Conservation (phyloP, 768 basidiomycete genomes). For the Fibroporia radiculosa region DNA sequence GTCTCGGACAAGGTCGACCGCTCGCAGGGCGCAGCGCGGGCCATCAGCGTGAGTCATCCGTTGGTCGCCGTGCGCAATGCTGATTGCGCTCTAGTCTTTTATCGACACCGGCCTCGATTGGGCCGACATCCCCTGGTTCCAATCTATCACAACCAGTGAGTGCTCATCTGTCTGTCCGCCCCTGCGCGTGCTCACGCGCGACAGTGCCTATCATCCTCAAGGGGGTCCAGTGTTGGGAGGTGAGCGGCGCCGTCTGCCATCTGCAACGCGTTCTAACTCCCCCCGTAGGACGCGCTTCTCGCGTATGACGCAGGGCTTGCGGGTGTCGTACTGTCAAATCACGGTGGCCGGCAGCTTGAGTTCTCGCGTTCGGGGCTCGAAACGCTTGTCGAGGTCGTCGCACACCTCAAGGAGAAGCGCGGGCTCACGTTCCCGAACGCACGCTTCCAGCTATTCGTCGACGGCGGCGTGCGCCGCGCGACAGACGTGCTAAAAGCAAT, state of each 20-base stretch:
- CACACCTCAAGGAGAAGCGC: conserved; percentile 54
- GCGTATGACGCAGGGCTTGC: conserved; percentile 38
- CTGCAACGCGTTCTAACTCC: background rate
- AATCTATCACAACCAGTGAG: conserved; percentile 48
- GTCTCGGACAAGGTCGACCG: conserved; percentile 52
- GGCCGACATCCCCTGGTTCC: conserved; percentile 69
- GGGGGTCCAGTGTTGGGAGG: conserved; percentile 58
- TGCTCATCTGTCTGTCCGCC: background rate
- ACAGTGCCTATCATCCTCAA: conserved; percentile 55
- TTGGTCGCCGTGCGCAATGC: background rate
- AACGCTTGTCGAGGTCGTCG: conserved; percentile 60
- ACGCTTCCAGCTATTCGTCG: conserved; percentile 80
- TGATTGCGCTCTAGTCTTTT: conserved; percentile 53
- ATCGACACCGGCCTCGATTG: conserved; percentile 89
- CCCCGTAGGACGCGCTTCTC: conserved; percentile 45
- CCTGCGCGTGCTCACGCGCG: background rate
- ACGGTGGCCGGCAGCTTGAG: conserved; percentile 53
- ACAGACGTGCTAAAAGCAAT: conserved; percentile 86
- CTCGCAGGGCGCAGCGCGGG: conserved; percentile 87
- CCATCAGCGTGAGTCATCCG: conserved; percentile 64
- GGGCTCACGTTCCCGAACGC: conserved; percentile 71
- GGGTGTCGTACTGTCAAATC: conserved; percentile 51
- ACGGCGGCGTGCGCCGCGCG: conserved; percentile 91
- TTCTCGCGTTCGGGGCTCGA: conserved; percentile 34
- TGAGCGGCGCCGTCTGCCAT: conserved; percentile 5